A percentile compares a stretch with the other conserved stretches of the same genome.
These are phyloP conservation scores for Fusarium anguioides DNA, from an alignment of 2,329 filamentous ascomycete species.

Conservation along the genomic window DNA sequence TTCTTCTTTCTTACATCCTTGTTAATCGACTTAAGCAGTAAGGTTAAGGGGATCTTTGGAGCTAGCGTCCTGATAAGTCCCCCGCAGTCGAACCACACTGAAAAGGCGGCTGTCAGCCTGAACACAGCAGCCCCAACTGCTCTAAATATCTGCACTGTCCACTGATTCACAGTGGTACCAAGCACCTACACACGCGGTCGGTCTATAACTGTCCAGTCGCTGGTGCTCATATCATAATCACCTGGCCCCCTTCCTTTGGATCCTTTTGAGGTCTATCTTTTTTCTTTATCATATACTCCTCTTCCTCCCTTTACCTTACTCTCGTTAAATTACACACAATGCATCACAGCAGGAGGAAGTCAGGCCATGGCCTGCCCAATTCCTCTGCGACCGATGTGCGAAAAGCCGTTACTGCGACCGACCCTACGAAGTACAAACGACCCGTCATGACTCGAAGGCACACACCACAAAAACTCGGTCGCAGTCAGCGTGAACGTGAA, in stretches of 20 bases:
- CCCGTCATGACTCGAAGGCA: slow-evolving; percentile 59
- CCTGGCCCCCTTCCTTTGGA: slow-evolving; percentile 22
- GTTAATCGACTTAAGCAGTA: slow-evolving; percentile 41
- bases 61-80: slow-evolving; percentile 38
- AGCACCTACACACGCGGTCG: slow-evolving; percentile 25
- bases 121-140: slow-evolving; percentile 31
- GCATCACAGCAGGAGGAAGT: slow-evolving; percentile 69
- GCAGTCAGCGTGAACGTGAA: slow-evolving; percentile 63
- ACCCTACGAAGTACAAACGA: slow-evolving; percentile 61
- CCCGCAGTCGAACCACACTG: slow-evolving; percentile 46
- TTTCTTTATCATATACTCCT: slow-evolving; percentile 7
- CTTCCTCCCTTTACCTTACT: slow-evolving; percentile 6
- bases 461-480: slow-evolving; percentile 62
- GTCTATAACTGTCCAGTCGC: slow-evolving; percentile 27
- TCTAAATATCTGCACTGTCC: slow-evolving; percentile 34
- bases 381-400: slow-evolving; percentile 67
- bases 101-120: slow-evolving; percentile 32
- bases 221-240: slow-evolving; percentile 40
- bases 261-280: slow-evolving; percentile 31
- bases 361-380: slow-evolving; percentile 64
- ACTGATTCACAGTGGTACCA: slow-evolving; percentile 39
- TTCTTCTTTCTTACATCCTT: slow-evolving; percentile 27
- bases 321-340: slow-evolving; percentile 50
- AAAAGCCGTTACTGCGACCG: slow-evolving; percentile 59
- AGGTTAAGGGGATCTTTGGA: slow-evolving; percentile 39